Conservation (phyloP, 352 stramenopile genomes). For the Globisporangium carolinianum region DNA sequence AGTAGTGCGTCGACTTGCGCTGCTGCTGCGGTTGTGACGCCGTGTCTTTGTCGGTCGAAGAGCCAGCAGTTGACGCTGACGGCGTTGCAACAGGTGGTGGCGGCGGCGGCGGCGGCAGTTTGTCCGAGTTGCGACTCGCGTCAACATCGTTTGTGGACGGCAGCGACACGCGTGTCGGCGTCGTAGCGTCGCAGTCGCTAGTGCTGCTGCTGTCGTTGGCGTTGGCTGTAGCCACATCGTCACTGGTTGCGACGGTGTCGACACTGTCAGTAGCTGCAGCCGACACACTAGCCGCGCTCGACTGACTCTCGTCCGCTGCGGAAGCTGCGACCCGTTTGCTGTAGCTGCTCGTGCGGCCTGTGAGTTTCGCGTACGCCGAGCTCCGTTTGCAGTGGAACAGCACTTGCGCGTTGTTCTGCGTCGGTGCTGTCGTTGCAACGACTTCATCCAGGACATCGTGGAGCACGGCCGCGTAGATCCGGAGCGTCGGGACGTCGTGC, state of each 20-base stretch:
- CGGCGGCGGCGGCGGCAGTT: background rate
- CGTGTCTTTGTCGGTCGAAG: constrained; percentile 12
- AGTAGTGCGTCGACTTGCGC: constrained; percentile 71
- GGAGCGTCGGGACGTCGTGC: constrained; percentile 50
- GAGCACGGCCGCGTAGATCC: constrained; percentile 71
- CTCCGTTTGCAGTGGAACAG: constrained; percentile 66
- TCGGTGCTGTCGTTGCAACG: constrained; percentile 46
- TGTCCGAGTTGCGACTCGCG: background rate
- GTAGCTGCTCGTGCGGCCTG: constrained; percentile 31
- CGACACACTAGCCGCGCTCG: constrained; percentile 17
- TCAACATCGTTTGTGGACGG: background rate
- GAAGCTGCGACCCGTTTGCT: constrained; percentile 27
- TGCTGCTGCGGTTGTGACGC: constrained; percentile 3
- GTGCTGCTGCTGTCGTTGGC: background rate
- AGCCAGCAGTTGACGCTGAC: too few relatives aligned
- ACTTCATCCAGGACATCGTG: constrained; percentile 77
- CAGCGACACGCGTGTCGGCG: too few relatives aligned
- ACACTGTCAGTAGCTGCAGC: constrained; percentile 10
- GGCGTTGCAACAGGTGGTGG: background rate
- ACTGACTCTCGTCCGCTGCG: constrained; percentile 3
- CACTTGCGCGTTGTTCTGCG: constrained; percentile 63
- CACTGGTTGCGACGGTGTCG: background rate
- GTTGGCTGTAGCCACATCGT: background rate
- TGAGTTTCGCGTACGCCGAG: constrained; percentile 53
- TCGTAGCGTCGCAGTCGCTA: background rate